Evolutionary conservation across 352 stramenopile species (phyloP), one percentile per base, ranked within the genome.

Genomic region (Pythium myriotylum): DNA sequence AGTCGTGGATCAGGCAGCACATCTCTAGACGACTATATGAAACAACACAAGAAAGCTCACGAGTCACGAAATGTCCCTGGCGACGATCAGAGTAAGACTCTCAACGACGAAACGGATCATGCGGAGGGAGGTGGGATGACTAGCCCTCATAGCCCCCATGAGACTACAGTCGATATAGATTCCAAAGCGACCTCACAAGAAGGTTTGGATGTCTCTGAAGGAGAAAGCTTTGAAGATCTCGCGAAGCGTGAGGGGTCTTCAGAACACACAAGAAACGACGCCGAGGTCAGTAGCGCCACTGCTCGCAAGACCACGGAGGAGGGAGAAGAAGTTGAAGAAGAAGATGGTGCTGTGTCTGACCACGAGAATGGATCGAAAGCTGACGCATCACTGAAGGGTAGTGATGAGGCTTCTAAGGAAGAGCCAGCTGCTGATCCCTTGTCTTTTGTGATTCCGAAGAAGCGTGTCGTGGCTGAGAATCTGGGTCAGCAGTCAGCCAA

Each of bases 401-500:
- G 29, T 10, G 29, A 35, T 10, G 29, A 35, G 10, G 29, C 29
- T n/a, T n/a, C n/a, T n/a, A 6, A 22, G 33, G 13, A 14, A n/a
- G 3, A n/a, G 22, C 19, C 5, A 59, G 23, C 19, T 12, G 46
- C 50, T 1, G 66, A 81, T 55, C 47, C 70, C 19, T 33, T 74
- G 29, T 76, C 73, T 2, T 81, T 81, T 59, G 58, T 81, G 14
- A 81, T 81, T 14, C 73, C 73, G 10, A 81, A 81, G 49, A 81
- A 78, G 49, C 42, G 59, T 23, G 29, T 51, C 7, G 24, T 50
- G 5, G 17, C 50, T 7, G 16, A 17, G 22, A 59, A 29, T 35
- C 10, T 10, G 10, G 29, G 29, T 10, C 5, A 35, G 5, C 29
- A 35, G 29, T 35, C 29, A 10, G 10, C 10, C 29, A 35, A 35